Conservation (phyloP, 306 rosid species). For the cucumber (Cucumis sativus) region Cucumber_9930_V3 NC_026655.2:5523501-5524000, state of each 20-base stretch:
- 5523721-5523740: not conserved
- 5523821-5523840: not conserved
- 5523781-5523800: not conserved
- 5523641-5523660: not conserved
- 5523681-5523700: not conserved
- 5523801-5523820: constrained; percentile 8
- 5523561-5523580: not conserved
- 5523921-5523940: not conserved
- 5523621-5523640: not conserved
- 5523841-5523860: constrained; percentile 7
- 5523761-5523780: constrained; percentile 1
- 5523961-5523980: constrained; percentile 8
- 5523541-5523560: not conserved
- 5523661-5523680: not conserved
- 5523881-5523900: constrained; percentile 2
- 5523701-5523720: not conserved
- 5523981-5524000: constrained; percentile 34
- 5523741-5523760: not conserved
- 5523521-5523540: not conserved
- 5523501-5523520: not conserved
- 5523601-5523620: not conserved
- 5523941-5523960: constrained; percentile 5
- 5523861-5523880: not conserved
- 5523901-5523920: constrained; percentile 13
- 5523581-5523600: not conserved